phyloP scores from a whole-genome alignment of 2,329 filamentous ascomycete species.

The Penicillium capsulatum region DNA sequence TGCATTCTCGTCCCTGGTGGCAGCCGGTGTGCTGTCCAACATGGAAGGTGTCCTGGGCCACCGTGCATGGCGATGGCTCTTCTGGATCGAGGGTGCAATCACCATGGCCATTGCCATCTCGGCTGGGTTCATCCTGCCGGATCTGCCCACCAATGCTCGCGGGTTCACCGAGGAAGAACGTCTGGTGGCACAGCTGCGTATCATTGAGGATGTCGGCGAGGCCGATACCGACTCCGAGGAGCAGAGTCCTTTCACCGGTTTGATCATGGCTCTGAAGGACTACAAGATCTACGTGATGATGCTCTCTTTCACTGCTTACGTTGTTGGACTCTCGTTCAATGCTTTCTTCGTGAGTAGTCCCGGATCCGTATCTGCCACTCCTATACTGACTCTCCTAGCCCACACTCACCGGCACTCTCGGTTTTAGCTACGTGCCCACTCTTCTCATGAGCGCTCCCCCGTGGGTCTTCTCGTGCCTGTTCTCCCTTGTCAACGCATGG shows the following conservation, averaged over 20 bases:
- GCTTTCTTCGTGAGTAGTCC: conserved; percentile 49
- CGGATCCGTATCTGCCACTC: neutral
- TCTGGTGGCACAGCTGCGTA: conserved; percentile 51
- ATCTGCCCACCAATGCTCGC: conserved; percentile 53
- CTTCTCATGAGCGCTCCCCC: conserved; percentile 39
- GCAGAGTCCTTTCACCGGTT: conserved; percentile 50
- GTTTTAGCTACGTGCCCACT: conserved; percentile 26
- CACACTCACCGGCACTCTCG: conserved; percentile 26
- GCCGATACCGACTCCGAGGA: conserved; percentile 52
- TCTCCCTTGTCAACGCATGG: conserved; percentile 55
- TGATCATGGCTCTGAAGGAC: conserved; percentile 57
- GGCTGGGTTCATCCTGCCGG: conserved; percentile 43
- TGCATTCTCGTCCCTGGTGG: conserved; percentile 45
- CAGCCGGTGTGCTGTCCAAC: conserved; percentile 44
- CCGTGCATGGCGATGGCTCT: conserved; percentile 47
- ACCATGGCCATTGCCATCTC: conserved; percentile 41
- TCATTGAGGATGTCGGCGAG: conserved; percentile 57
- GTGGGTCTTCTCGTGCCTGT: conserved; percentile 56
- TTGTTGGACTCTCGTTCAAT: conserved; percentile 57
- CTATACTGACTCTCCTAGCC: conserved; percentile 10
- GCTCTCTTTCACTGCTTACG: conserved; percentile 58
- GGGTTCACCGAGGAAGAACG: conserved; percentile 44
- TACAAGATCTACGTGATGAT: conserved; percentile 62
- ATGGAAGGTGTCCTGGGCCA: conserved; percentile 41
- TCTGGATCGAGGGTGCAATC: conserved; percentile 53